Evolutionary conservation across 805 yeast genomes (phyloP).

Genomic region (Vanderwaltozyma verrucispora): DNA sequence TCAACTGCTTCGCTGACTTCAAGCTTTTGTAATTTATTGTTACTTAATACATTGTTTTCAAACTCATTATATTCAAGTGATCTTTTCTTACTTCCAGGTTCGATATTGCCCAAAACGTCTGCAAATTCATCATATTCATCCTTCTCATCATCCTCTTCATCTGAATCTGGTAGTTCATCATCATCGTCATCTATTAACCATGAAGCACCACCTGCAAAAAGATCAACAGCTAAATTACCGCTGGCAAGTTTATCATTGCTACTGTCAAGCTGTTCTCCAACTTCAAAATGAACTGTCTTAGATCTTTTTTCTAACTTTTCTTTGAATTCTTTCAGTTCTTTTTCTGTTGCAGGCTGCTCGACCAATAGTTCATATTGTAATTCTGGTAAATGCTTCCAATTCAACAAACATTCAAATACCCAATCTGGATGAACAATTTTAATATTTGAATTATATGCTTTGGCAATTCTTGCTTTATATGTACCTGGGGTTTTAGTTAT

Average conservation of each 20-base stretch:
- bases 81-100: constrained; percentile 3
- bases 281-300: constrained; percentile 28
- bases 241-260: constrained; percentile 5
- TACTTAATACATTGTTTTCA: not conserved
- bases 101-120: constrained; percentile 4
- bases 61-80: constrained; percentile 3
- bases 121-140: constrained; percentile 6
- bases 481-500: constrained; percentile 76
- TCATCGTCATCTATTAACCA: constrained; percentile 28
- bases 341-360: constrained; percentile 36
- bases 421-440: constrained; percentile 87
- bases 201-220: constrained; percentile 24
- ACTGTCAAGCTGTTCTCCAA: constrained; percentile 9
- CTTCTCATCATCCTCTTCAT: constrained; percentile 14
- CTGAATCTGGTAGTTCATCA: constrained; percentile 19
- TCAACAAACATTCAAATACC: constrained; percentile 76
- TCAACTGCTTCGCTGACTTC: too few species aligned
- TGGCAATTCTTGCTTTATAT: constrained; percentile 73
- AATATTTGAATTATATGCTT: constrained; percentile 46
- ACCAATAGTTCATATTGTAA: constrained; percentile 44
- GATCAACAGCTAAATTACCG: constrained; percentile 8
- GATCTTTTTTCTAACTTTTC: constrained; percentile 27
- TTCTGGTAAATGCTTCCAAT: constrained; percentile 66
- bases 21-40: constrained; percentile 1
- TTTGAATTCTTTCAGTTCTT: constrained; percentile 28